These are phyloP conservation scores for Blastocystis sp. DNA, from an alignment of 352 stramenopile species.

Conservation along the genomic window DNA sequence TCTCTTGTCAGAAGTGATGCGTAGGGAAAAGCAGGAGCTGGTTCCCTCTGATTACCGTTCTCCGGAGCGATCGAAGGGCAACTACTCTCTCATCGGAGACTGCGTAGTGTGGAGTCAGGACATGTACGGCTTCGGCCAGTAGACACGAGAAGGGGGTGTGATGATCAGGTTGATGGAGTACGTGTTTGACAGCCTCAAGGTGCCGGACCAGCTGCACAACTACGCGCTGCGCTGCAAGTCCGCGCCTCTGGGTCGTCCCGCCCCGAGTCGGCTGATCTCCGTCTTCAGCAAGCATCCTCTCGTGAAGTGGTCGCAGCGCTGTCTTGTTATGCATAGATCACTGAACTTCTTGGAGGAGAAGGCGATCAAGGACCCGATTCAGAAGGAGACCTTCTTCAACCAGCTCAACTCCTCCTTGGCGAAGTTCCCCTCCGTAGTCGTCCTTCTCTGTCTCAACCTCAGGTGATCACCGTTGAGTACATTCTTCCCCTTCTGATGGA, in stretches of 20 bases:
- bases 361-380: slow-evolving; percentile 65
- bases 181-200: slow-evolving; percentile 53
- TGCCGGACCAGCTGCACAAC: slow-evolving; percentile 42
- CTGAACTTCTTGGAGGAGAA: slow-evolving; percentile 72
- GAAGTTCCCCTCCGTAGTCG: slow-evolving; percentile 49
- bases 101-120: slow-evolving; percentile 60
- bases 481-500: slow-evolving; percentile 70
- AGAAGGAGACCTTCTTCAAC: slow-evolving; percentile 71
- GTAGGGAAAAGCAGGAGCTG: slow-evolving; percentile 57
- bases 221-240: slow-evolving; percentile 57
- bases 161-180: slow-evolving; percentile 51
- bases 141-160: neutral
- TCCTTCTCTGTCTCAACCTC: neutral
- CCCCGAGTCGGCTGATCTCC: slow-evolving; percentile 41
- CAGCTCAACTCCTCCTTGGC: slow-evolving; percentile 40
- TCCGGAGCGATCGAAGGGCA: slow-evolving; percentile 45
- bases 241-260: slow-evolving; percentile 55
- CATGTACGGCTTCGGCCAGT: slow-evolving; percentile 72
- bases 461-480: slow-evolving; percentile 68
- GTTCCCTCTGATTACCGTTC: slow-evolving; percentile 35
- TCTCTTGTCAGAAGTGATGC: neutral
- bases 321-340: neutral
- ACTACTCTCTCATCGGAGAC: slow-evolving; percentile 66
- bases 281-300: slow-evolving; percentile 73
- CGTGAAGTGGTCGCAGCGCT: slow-evolving; percentile 26